phyloP scores from a whole-genome alignment of 352 stramenopile genomes.

The Phytophthora crassamura region DNA sequence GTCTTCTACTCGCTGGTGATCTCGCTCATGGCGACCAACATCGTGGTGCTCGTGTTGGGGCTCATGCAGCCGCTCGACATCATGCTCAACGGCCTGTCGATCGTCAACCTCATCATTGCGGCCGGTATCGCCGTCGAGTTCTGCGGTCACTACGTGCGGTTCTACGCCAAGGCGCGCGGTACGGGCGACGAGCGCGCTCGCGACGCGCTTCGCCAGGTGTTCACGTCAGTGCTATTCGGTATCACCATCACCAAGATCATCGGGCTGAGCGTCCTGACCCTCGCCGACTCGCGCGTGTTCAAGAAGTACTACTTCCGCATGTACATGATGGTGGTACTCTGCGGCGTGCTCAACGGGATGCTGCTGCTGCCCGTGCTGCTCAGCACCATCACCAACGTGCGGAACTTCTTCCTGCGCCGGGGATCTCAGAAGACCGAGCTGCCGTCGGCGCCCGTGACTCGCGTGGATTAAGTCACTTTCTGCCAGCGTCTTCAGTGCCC shows the following conservation, averaged over 20 bases:
- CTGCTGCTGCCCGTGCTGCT: constrained; percentile 69
- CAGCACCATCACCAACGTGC: constrained; percentile 60
- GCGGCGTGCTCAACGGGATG: constrained; percentile 83
- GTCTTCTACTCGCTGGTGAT: constrained; percentile 55
- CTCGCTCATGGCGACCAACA: constrained; percentile 51
- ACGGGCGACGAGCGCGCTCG: constrained; percentile 53
- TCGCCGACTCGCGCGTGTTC: constrained; percentile 88
- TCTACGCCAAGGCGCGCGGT: constrained; percentile 59
- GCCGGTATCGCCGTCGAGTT: constrained; percentile 87
- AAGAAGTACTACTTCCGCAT: constrained; percentile 93
- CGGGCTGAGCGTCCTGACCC: constrained; percentile 79
- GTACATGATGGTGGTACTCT: constrained; percentile 87
- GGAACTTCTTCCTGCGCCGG: constrained; percentile 44
- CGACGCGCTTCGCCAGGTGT: constrained; percentile 62
- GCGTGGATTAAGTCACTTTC: no score
- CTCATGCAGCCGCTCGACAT: constrained; percentile 71
- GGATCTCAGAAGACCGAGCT: constrained; percentile 32
- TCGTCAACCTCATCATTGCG: constrained; percentile 89
- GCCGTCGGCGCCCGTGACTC: constrained; percentile 32
- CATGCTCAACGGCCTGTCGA: constrained; percentile 82
- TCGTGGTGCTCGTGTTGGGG: constrained; percentile 60
- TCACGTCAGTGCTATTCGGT: constrained; percentile 81
- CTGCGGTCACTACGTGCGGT: constrained; percentile 76
- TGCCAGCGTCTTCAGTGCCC: no score
- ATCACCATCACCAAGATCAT: constrained; percentile 91